Evolutionary conservation across 176 grass and related monocot genomes (phyloP).

Genomic region (Bothriochloa decipiens): DNA sequence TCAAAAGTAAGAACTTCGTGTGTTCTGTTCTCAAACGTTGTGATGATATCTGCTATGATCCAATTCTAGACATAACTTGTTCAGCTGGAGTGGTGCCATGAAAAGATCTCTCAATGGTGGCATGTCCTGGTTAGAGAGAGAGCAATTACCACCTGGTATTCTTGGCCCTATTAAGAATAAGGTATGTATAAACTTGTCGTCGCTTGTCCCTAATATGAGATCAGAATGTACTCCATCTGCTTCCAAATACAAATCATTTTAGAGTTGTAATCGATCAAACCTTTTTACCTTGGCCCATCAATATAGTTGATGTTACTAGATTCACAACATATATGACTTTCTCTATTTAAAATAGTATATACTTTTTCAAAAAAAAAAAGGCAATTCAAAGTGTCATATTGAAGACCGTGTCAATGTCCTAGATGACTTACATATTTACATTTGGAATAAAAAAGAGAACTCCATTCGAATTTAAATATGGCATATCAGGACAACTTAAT

Average conservation of each 20-base stretch:
- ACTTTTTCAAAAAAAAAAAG: not conserved
- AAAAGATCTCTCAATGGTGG: constrained; percentile 85
- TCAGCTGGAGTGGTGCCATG: constrained; percentile 97
- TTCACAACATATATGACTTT: not conserved
- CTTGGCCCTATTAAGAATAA: constrained; percentile 97
- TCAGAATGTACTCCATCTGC: not conserved
- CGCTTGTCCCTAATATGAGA: not conserved
- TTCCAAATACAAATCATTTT: not conserved
- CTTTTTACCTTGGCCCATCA: not conserved
- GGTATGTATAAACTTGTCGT: constrained; percentile 37
- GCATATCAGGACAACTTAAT: not conserved
- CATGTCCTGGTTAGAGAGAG: constrained; percentile 76
- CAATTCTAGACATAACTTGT: constrained; percentile 29
- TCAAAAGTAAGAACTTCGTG: constrained; percentile 62
- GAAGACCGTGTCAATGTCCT: not conserved
- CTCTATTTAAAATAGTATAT: not conserved
- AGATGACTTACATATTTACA: not conserved
- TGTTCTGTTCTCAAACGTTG: not conserved
- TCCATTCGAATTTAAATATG: not conserved
- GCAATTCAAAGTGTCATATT: not conserved
- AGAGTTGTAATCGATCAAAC: not conserved
- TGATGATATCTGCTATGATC: not conserved
- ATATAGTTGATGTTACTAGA: not conserved
- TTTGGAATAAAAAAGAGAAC: not conserved
- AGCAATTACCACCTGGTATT: constrained; percentile 93